These are phyloP conservation scores for Cyphellophora europaea DNA, from an alignment of 2,329 filamentous ascomycete genomes.

Conservation along the genomic window DNA sequence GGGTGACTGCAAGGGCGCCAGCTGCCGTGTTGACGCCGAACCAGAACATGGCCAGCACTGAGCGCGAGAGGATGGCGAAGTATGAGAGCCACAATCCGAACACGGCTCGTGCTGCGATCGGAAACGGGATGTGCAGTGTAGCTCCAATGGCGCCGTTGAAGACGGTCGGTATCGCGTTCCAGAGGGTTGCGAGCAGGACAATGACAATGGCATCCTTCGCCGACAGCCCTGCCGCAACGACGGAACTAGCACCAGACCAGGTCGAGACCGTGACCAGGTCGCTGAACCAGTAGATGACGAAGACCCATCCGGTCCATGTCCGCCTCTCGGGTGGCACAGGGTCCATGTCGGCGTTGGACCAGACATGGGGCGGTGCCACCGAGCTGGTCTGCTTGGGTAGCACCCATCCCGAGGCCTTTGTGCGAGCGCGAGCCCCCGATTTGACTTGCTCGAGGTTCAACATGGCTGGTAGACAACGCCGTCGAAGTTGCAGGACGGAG, in stretches of 20 bases:
- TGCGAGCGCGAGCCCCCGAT: neutral
- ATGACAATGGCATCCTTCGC: constrained; percentile 8
- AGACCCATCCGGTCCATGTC: constrained; percentile 8
- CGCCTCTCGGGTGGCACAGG: constrained; percentile 21
- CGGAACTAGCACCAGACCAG: constrained; percentile 36
- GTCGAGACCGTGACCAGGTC: constrained; percentile 7
- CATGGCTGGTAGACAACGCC: too few relatives aligned
- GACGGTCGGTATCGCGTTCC: constrained; percentile 41
- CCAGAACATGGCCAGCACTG: constrained; percentile 51
- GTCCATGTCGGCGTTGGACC: constrained; percentile 41
- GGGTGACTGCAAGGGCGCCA: constrained; percentile 23
- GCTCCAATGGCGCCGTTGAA: constrained; percentile 47
- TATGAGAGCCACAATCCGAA: constrained; percentile 52
- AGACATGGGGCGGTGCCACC: constrained; percentile 13
- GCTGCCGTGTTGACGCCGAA: constrained; percentile 24
- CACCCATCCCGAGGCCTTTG: constrained; percentile 4
- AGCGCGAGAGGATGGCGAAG: constrained; percentile 43
- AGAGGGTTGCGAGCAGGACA: constrained; percentile 5
- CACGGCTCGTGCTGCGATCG: constrained; percentile 44
- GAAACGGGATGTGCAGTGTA: constrained; percentile 45
- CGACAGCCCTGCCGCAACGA: constrained; percentile 40
- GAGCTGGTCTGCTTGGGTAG: constrained; percentile 8
- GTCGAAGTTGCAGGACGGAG: too few relatives aligned
- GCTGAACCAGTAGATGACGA: constrained; percentile 9
- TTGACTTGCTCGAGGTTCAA: neutral